phyloP scores from a whole-genome alignment of 2,329 filamentous ascomycete genomes.

The Chalaropsis ovoidea region DNA sequence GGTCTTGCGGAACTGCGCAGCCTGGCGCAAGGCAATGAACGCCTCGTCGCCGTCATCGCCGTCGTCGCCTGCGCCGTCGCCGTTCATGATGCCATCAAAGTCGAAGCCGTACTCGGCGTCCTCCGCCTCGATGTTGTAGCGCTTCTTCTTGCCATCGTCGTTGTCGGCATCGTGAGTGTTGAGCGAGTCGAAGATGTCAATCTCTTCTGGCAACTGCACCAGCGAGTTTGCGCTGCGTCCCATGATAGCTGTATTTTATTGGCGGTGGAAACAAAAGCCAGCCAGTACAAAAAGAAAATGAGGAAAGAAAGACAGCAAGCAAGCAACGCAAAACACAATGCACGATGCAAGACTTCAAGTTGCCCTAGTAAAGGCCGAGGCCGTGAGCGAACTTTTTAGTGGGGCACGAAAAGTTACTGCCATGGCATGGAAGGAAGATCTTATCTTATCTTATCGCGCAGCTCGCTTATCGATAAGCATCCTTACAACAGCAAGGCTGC shows the following conservation, averaged over 20 bases:
- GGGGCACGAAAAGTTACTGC: slow-evolving; percentile 13
- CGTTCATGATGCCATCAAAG: slow-evolving; percentile 52
- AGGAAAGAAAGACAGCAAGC: background rate
- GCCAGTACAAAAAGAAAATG: background rate
- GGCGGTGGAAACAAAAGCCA: background rate
- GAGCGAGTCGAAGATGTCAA: slow-evolving; percentile 76
- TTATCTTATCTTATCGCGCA: slow-evolving; percentile 15
- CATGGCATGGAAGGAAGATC: background rate
- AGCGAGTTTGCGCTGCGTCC: slow-evolving; percentile 66
- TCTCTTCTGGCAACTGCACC: slow-evolving; percentile 67
- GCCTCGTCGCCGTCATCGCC: slow-evolving; percentile 65
- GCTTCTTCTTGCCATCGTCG: slow-evolving; percentile 34
- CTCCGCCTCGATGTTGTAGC: slow-evolving; percentile 24
- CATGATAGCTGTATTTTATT: slow-evolving; percentile 42
- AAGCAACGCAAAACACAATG: background rate
- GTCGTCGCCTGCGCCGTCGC: slow-evolving; percentile 33
- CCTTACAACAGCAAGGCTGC: slow-evolving; percentile 1
- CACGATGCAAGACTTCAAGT: background rate
- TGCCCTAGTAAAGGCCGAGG: slow-evolving; percentile 16
- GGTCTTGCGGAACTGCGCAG: slow-evolving; percentile 76
- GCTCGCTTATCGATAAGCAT: slow-evolving; percentile 18
- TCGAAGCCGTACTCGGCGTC: slow-evolving; percentile 42
- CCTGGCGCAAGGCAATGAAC: slow-evolving; percentile 82
- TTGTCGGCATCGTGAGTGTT: slow-evolving; percentile 52
- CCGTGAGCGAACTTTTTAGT: slow-evolving; percentile 21